phyloP scores from a whole-genome alignment of 345 rosid genomes.

The Citrus trifoliata region DNA sequence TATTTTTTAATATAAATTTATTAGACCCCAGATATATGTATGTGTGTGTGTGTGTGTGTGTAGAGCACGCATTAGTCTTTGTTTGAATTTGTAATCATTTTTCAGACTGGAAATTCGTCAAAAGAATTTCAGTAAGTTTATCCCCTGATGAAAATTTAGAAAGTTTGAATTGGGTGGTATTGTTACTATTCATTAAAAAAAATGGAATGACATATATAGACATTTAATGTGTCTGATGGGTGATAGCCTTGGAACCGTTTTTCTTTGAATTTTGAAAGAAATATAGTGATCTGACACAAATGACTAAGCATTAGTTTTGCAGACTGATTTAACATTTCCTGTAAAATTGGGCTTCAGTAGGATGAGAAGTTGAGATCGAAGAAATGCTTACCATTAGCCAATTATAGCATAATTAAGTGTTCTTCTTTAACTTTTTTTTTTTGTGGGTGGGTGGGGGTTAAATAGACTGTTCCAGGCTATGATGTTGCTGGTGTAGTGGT shows the following conservation, averaged over 20 bases:
- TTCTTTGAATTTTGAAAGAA: background rate
- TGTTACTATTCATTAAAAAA: background rate
- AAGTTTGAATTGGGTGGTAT: background rate
- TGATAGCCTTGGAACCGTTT: background rate
- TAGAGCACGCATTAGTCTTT: background rate
- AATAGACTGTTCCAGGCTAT: constrained; percentile 92
- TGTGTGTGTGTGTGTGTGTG: too few relatives aligned
- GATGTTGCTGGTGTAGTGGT: constrained; percentile 92
- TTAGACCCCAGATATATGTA: background rate
- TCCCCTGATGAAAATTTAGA: background rate
- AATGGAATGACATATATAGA: background rate
- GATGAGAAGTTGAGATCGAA: background rate
- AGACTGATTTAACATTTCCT: background rate
- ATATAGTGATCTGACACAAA: background rate
- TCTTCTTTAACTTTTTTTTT: background rate
- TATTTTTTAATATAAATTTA: too few relatives aligned
- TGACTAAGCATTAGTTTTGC: background rate
- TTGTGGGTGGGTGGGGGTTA: background rate
- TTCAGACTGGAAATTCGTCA: background rate
- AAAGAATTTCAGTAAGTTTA: background rate
- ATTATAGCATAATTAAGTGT: background rate
- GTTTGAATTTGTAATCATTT: background rate
- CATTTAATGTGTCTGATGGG: background rate
- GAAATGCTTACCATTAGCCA: background rate
- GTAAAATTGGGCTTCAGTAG: background rate